phyloP scores from a whole-genome alignment of 179 eudicot genomes.

The Beta macrorhiza region DNA sequence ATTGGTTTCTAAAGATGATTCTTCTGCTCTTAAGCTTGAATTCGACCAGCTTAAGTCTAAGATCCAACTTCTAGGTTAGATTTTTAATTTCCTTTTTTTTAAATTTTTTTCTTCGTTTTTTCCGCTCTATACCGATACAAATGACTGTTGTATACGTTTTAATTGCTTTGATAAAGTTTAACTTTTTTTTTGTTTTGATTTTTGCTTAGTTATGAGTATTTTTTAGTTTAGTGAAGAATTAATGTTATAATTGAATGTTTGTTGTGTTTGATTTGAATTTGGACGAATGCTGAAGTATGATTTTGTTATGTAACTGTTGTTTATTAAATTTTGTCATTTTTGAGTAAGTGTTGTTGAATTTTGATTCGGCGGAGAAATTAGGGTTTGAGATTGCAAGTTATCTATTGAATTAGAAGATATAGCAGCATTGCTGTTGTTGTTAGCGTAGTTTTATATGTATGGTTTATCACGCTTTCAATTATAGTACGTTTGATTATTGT shows the following conservation, averaged over 20 bases:
- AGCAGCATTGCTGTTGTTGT: background rate
- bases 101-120: background rate
- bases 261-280: background rate
- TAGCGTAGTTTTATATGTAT: background rate
- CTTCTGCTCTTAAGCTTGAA: conserved; percentile 42
- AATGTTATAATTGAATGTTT: background rate
- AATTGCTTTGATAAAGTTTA: too few relatives aligned
- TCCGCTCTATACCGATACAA: background rate
- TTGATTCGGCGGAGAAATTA: background rate
- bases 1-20: conserved; percentile 42
- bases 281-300: background rate
- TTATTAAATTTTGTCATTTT: background rate
- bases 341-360: background rate
- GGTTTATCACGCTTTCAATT: background rate
- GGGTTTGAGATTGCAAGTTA: background rate
- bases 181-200: background rate
- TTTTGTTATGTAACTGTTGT: too few relatives aligned
- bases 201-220: background rate
- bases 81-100: background rate
- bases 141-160: background rate
- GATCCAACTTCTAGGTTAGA: conserved; percentile 58
- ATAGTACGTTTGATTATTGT: background rate
- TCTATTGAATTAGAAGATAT: background rate
- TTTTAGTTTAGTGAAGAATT: background rate
- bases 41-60: conserved; percentile 59